Evolutionary conservation across 495 filamentous ascomycete genomes (phyloP).

Genomic region (Chaetomidium leptoderma): DNA sequence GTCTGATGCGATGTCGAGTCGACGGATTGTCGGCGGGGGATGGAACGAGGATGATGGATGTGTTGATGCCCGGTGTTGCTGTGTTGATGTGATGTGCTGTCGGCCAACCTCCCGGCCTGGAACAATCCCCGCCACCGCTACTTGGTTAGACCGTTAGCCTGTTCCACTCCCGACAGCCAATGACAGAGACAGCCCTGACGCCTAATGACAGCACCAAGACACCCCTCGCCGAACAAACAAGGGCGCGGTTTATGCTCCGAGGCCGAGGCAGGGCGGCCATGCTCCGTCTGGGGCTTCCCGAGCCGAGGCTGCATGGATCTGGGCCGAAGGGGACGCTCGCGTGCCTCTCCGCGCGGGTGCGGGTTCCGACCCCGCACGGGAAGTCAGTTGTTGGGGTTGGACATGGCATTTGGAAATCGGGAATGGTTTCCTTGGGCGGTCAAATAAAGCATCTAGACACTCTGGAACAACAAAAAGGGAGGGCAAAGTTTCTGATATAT

Average conservation of each 20-base stretch:
- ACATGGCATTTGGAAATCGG: not conserved
- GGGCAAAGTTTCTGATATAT: too few species aligned
- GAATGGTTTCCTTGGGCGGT: not conserved
- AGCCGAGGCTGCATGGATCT: slow-evolving; percentile 21
- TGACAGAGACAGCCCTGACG: slow-evolving; percentile 10
- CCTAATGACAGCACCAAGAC: slow-evolving; percentile 3
- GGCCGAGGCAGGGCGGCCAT: slow-evolving; percentile 14
- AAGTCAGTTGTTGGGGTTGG: not conserved
- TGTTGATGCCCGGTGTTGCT: not conserved
- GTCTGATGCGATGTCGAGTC: not conserved
- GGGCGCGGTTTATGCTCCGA: slow-evolving; percentile 3
- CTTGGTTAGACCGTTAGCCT: slow-evolving; percentile 13
- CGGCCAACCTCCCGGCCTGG: not conserved
- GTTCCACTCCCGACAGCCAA: slow-evolving; percentile 20
- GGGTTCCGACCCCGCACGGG: slow-evolving; percentile 1
- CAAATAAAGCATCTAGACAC: too few species aligned
- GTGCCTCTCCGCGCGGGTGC: not conserved
- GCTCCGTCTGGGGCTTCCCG: not conserved
- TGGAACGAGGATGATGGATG: not conserved
- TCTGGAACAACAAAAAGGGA: too few species aligned
- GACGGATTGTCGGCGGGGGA: not conserved
- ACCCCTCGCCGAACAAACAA: not conserved
- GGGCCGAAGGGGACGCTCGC: not conserved
- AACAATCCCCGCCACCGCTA: slow-evolving; percentile 22
- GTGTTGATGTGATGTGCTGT: slow-evolving; percentile 14